phyloP scores from a whole-genome alignment of 345 rosid species.

The Brassica carinata region DNA sequence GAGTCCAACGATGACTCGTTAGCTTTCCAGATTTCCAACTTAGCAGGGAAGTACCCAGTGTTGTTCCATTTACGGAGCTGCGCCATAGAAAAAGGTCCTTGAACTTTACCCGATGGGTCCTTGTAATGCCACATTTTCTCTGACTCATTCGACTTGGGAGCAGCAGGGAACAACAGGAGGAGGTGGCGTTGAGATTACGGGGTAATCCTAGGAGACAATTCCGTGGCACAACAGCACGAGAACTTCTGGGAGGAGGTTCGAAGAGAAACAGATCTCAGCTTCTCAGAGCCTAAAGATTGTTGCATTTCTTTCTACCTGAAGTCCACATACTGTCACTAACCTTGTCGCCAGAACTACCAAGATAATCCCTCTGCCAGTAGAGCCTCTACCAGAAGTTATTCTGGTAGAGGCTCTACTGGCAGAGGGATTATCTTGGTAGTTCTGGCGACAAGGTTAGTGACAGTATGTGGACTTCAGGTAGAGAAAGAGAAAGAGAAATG shows the following conservation, averaged over 20 bases:
- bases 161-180: conserved; percentile 44
- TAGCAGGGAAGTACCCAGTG: conserved; percentile 88
- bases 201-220: conserved; percentile 47
- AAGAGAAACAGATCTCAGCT: conserved; percentile 49
- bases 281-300: conserved; percentile 57
- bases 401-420: conserved; percentile 57
- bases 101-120: conserved; percentile 95
- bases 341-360: conserved; percentile 53
- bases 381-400: conserved; percentile 67
- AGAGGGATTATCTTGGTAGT: conserved; percentile 64
- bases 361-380: conserved; percentile 58
- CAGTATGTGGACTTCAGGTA: conserved; percentile 55
- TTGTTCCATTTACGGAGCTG: conserved; percentile 96
- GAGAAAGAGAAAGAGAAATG: conserved; percentile 67
- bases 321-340: conserved; percentile 57
- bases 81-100: conserved; percentile 93
- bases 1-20: conserved; percentile 68
- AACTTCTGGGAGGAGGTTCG: conserved; percentile 47
- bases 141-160: conserved; percentile 61
- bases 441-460: conserved; percentile 56
- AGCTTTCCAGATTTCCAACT: conserved; percentile 81
- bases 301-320: conserved; percentile 62
- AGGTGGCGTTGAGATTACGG: conserved; percentile 49
- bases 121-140: conserved; percentile 93
- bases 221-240: conserved; percentile 43